phyloP scores from a whole-genome alignment of 1,284 basidiomycete genomes.

The Cerioporus squamosus region DNA sequence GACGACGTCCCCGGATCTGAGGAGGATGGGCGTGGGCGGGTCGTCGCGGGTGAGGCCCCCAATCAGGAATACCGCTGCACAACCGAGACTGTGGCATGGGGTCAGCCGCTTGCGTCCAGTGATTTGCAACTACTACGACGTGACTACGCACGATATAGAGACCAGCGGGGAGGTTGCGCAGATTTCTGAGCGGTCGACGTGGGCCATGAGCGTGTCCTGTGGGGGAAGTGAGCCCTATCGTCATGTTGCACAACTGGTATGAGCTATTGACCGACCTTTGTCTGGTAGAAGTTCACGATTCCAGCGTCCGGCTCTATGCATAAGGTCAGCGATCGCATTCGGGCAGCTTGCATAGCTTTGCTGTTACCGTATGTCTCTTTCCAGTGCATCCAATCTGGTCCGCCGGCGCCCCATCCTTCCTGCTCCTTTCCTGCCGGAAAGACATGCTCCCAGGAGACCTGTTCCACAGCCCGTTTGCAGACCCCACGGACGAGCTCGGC shows the following conservation, averaged over 20 bases:
- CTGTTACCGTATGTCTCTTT: slow-evolving; percentile 70
- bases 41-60: slow-evolving; percentile 78
- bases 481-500: slow-evolving; percentile 56
- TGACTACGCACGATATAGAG: slow-evolving; percentile 80
- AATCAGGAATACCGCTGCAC: slow-evolving; percentile 87
- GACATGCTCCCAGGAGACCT: slow-evolving; percentile 72
- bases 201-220: slow-evolving; percentile 89
- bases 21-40: slow-evolving; percentile 78
- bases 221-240: background rate
- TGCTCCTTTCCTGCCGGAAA: slow-evolving; percentile 41
- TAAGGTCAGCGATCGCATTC: background rate
- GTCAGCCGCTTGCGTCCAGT: background rate
- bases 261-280: background rate
- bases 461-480: slow-evolving; percentile 64
- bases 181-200: slow-evolving; percentile 90
- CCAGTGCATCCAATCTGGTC: slow-evolving; percentile 73
- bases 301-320: background rate
- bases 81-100: slow-evolving; percentile 68
- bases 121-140: slow-evolving; percentile 32
- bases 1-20: slow-evolving; percentile 88
- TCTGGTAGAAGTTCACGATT: background rate
- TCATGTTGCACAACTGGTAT: background rate
- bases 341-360: background rate
- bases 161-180: slow-evolving; percentile 87
- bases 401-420: slow-evolving; percentile 53